These are phyloP conservation scores for sweet orange (Citrus sinensis) DNA, from an alignment of 345 rosid species.

Conservation along the genomic window DVS_A1.0 CM039167.1:8597501-8598000, in stretches of 20 bases:
- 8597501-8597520: background rate
- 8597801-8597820: background rate
- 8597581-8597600: background rate
- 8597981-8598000: slow-evolving; percentile 9
- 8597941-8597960: slow-evolving; percentile 8
- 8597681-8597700: slow-evolving; percentile 1
- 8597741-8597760: background rate
- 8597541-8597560: slow-evolving; percentile 7
- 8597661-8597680: slow-evolving; percentile 16
- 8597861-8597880: background rate
- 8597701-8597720: slow-evolving; percentile 7
- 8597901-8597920: background rate
- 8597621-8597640: background rate
- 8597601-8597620: slow-evolving; percentile 4
- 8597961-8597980: background rate
- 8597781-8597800: slow-evolving; percentile 6
- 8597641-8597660: background rate
- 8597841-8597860: background rate
- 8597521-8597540: background rate
- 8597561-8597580: slow-evolving; percentile 29
- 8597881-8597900: too few species aligned
- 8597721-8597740: slow-evolving; percentile 13
- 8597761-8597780: slow-evolving; percentile 9
- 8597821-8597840: background rate
- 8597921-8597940: slow-evolving; percentile 19